A percentile compares a stretch with the other conserved stretches of the same genome.
Evolutionary conservation across 352 stramenopile species (phyloP).

Genomic region (Globisporangium uncinulatum): DNA sequence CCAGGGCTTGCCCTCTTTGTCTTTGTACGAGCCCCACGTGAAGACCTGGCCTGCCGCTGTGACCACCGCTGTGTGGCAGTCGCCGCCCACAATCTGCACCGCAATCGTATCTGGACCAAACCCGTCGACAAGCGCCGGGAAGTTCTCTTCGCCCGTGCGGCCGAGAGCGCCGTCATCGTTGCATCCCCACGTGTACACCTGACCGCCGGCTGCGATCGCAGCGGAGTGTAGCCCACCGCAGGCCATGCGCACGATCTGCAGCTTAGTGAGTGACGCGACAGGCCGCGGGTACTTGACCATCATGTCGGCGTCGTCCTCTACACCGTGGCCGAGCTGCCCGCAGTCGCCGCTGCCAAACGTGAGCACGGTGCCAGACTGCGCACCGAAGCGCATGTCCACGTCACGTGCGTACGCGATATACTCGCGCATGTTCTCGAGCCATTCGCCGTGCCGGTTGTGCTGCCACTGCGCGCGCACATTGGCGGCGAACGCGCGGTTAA

Average conservation of each 20-base stretch:
- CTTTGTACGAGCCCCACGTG: conserved; percentile 94
- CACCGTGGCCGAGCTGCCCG: conserved; percentile 89
- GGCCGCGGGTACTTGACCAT: conserved; percentile 70
- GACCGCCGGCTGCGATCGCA: conserved; percentile 77
- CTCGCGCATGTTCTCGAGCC: conserved; percentile 75
- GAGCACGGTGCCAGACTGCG: conserved; percentile 37
- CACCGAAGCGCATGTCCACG: conserved; percentile 52
- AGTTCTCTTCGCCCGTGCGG: conserved; percentile 69
- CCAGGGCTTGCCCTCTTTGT: conserved; percentile 95
- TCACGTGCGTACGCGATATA: conserved; percentile 70
- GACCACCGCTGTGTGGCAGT: conserved; percentile 92
- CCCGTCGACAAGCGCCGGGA: conserved; percentile 49
- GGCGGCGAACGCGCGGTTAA: conserved; percentile 65
- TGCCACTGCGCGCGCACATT: conserved; percentile 57
- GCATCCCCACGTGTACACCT: conserved; percentile 95
- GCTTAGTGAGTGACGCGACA: conserved; percentile 32
- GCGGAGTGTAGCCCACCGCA: conserved; percentile 92
- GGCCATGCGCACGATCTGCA: conserved; percentile 60
- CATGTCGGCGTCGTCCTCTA: conserved; percentile 73
- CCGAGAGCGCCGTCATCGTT: conserved; percentile 91
- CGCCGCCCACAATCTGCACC: conserved; percentile 87
- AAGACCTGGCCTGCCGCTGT: conserved; percentile 88
- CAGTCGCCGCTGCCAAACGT: conserved; percentile 92
- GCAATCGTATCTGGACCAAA: conserved; percentile 42
- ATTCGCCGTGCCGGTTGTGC: conserved; percentile 59